phyloP scores from a whole-genome alignment of 345 rosid species.

The Melaleuca quinquenervia region DNA sequence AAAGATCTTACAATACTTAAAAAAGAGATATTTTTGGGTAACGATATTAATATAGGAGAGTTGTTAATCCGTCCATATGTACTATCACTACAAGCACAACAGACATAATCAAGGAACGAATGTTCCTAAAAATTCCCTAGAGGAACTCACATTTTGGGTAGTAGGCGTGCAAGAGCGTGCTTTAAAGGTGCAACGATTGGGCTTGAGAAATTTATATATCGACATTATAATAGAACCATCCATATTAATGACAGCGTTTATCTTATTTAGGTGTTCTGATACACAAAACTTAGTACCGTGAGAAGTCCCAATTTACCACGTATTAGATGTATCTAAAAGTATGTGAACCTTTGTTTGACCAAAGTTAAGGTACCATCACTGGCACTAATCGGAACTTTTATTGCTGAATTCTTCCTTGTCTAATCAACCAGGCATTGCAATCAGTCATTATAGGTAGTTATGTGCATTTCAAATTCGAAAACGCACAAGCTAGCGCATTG shows the following conservation, averaged over 20 bases:
- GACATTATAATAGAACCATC: background rate
- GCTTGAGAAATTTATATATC: accelerated
- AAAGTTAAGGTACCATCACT: too few relatives aligned
- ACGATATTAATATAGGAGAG: too few relatives aligned
- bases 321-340: too few relatives aligned
- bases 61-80: too few relatives aligned
- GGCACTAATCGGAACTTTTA: too few relatives aligned
- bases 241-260: background rate
- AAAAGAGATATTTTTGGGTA: background rate
- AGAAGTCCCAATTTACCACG: background rate
- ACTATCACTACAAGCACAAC: background rate
- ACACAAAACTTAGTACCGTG: background rate
- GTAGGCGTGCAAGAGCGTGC: background rate
- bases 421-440: too few relatives aligned
- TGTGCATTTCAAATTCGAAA: too few relatives aligned
- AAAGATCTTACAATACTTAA: background rate
- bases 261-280: background rate
- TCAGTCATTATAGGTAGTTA: background rate
- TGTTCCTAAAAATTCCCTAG: background rate
- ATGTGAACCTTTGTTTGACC: too few relatives aligned
- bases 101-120: background rate
- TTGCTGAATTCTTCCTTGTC: too few relatives aligned
- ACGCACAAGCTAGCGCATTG: too few relatives aligned
- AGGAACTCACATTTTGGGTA: background rate
- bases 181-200: background rate